Base-by-base conservation (phyloP, 2,329 filamentous ascomycete genomes). In the Beauveria pseudobassiana region DNA sequence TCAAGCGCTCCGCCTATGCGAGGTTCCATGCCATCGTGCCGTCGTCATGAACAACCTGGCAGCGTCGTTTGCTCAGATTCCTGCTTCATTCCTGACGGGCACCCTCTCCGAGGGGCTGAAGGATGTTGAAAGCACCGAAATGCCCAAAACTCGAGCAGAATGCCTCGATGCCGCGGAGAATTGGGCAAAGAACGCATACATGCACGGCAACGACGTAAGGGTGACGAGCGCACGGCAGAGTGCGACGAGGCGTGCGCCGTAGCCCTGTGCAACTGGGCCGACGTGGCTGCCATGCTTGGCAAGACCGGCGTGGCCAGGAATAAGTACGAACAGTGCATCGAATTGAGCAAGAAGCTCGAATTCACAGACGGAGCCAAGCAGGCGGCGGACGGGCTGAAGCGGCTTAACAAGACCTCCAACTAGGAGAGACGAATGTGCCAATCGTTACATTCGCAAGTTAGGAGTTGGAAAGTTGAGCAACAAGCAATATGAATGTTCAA, bases 21-120 rank as follows among this genome's bases (percentile, higher is more conserved):
- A 75, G 24, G 76, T 77, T 28, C 82, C 80, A 34, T 97, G 93
- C 72, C 92, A 96, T 72, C 86, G 88, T 56, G 88, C 91, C 30
- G 81, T 93, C 16, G 79, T 97, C 70, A 96, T 93, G 90, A 93
- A 92, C 77, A 93, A 93, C 72, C 81, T 93, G 63, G 84, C 90
- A 8, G 86, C 84, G 42, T 87, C 85, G 51, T 85, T 93, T 64
- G 87, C 87, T 3, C 89, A 91, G 72, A 88, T 87, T 64, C 82
- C 82, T 9, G 73, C 73, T 58, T 64, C 71, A 20, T 68, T 74
- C 5, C 55, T 68, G 5, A 62, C 67, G 20, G 61, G 64, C 12
- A 67, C 69, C n/a, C 67, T 69, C n/a, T 67, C 71, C 6, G 67
- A 70, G 45, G 66, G 65, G 9, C 67, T 74, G 28, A 68, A 68